Conservation (phyloP, 2,329 filamentous ascomycete species). For the Achaetomium macrosporum region DNA sequence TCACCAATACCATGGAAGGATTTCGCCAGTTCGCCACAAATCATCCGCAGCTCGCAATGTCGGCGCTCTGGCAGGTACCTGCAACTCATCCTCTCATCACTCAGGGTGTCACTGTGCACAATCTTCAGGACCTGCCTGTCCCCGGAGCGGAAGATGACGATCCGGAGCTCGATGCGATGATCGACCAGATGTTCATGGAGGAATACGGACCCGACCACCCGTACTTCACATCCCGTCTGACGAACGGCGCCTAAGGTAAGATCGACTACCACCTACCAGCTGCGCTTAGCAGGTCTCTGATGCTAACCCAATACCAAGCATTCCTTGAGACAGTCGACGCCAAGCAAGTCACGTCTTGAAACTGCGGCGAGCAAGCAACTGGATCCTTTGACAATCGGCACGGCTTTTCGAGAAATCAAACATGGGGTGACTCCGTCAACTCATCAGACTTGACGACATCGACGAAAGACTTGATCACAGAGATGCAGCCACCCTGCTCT, state of each 20-base stretch:
- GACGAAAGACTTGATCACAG: too few species aligned
- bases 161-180: conserved; percentile 11
- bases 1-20: conserved; percentile 5
- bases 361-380: background rate
- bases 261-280: background rate
- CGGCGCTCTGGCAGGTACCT: conserved; percentile 13
- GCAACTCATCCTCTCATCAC: conserved; percentile 5
- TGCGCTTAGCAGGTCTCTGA: background rate
- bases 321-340: too few species aligned
- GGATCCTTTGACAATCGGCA: background rate
- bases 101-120: conserved; percentile 8
- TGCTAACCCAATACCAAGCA: background rate
- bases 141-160: conserved; percentile 1
- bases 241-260: conserved; percentile 1
- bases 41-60: conserved; percentile 14
- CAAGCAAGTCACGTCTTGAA: too few species aligned
- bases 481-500: background rate
- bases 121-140: background rate
- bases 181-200: conserved; percentile 6
- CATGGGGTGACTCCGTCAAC: too few species aligned
- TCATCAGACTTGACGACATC: too few species aligned
- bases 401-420: background rate
- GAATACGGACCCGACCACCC: background rate
- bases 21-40: conserved; percentile 12
- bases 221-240: conserved; percentile 1